Conservation (phyloP, 805 yeast species). For the Candida oleophila region DNA sequence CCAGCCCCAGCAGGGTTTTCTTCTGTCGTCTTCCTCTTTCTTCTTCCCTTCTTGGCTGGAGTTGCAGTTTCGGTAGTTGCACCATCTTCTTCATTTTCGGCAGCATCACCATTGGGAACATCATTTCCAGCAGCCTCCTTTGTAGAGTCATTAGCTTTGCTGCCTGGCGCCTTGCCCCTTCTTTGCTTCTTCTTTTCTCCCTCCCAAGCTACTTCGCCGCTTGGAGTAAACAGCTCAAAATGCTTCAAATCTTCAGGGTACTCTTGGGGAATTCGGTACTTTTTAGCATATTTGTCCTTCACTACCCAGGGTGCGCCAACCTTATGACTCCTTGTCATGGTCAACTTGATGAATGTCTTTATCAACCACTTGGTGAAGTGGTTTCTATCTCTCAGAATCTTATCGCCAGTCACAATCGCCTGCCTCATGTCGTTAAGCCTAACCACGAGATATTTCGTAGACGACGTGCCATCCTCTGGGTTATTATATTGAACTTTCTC, state of each 20-base stretch:
- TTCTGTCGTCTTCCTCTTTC: background rate
- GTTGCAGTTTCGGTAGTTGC: background rate
- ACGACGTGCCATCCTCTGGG: constrained; percentile 30
- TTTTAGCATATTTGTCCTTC: constrained; percentile 68
- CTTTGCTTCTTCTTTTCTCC: constrained; percentile 7
- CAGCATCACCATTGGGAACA: too few relatives aligned
- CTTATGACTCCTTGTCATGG: constrained; percentile 74
- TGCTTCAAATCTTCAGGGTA: constrained; percentile 55
- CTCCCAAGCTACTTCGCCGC: constrained; percentile 27
- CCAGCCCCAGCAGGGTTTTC: background rate
- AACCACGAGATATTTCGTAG: constrained; percentile 65
- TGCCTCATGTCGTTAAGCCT: constrained; percentile 54
- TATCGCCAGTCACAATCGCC: constrained; percentile 67
- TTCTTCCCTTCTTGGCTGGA: background rate
- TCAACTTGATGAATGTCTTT: constrained; percentile 81
- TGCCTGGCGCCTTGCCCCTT: background rate
- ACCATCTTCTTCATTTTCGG: background rate
- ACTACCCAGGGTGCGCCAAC: constrained; percentile 97
- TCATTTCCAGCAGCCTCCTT: background rate
- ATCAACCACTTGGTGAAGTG: constrained; percentile 87
- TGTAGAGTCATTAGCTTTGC: background rate
- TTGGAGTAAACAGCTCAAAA: constrained; percentile 32
- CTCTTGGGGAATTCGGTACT: constrained; percentile 62
- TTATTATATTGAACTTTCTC: constrained; percentile 81
- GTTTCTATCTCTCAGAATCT: constrained; percentile 79